These are phyloP conservation scores for Hypoxylon sp. DNA, from an alignment of 2,329 filamentous ascomycete species.

Conservation along the genomic window DNA sequence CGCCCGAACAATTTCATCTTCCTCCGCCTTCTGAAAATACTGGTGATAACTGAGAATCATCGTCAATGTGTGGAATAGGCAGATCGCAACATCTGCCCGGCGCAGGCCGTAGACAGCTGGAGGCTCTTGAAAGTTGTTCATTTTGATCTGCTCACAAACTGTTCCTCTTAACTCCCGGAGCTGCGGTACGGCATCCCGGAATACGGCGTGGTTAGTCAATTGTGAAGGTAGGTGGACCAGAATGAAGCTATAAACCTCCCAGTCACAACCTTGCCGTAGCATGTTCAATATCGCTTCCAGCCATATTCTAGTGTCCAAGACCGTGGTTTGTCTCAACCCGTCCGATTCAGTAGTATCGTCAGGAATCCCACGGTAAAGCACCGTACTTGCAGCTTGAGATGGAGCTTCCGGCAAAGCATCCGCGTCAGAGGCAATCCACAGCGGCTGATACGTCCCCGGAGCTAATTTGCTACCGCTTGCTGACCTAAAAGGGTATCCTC, in stretches of 20 bases:
- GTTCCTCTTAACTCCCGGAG: slow-evolving; percentile 81
- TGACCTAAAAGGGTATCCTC: slow-evolving; percentile 59
- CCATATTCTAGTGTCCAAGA: slow-evolving; percentile 76
- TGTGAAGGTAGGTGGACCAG: slow-evolving; percentile 89
- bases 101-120: slow-evolving; percentile 83
- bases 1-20: slow-evolving; percentile 88
- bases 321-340: slow-evolving; percentile 51
- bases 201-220: slow-evolving; percentile 89
- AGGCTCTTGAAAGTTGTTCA: slow-evolving; percentile 84
- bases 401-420: slow-evolving; percentile 67
- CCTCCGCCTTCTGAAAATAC: slow-evolving; percentile 84
- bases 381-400: slow-evolving; percentile 63
- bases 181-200: slow-evolving; percentile 79
- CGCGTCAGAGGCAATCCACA: slow-evolving; percentile 72
- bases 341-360: slow-evolving; percentile 42
- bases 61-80: slow-evolving; percentile 87
- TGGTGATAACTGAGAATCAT: slow-evolving; percentile 93
- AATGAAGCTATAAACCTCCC: slow-evolving; percentile 94
- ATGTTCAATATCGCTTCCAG: slow-evolving; percentile 82
- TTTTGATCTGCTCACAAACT: slow-evolving; percentile 86
- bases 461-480: slow-evolving; percentile 58
- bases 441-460: slow-evolving; percentile 61
- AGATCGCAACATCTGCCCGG: slow-evolving; percentile 89
- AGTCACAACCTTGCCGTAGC: slow-evolving; percentile 82
- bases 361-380: slow-evolving; percentile 62